These are phyloP conservation scores for Sporothrix luriei DNA, from an alignment of 2,329 filamentous ascomycete genomes.

Conservation along the genomic window DNA sequence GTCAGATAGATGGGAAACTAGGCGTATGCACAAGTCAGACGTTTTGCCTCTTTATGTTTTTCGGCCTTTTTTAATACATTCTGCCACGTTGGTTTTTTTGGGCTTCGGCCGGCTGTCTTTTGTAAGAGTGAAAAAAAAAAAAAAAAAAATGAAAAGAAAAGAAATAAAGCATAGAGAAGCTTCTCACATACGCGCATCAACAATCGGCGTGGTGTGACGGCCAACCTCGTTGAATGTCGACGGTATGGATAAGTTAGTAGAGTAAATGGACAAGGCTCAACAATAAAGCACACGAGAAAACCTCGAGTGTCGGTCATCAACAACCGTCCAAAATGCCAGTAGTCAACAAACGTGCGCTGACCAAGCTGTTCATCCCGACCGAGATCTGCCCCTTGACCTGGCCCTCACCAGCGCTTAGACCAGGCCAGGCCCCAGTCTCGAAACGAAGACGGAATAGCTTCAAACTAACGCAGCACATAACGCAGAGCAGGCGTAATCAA, in stretches of 20 bases:
- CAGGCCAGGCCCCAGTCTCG: conserved; percentile 4
- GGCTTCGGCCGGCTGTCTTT: not conserved
- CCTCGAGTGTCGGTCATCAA: not conserved
- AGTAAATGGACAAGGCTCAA: not conserved
- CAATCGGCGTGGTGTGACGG: not conserved
- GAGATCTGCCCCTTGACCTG: conserved; percentile 2
- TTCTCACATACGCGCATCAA: too few relatives aligned
- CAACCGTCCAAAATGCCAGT: not conserved
- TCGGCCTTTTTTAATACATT: not conserved
- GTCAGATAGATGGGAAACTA: not conserved
- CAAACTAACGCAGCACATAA: not conserved
- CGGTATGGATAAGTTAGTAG: too few relatives aligned
- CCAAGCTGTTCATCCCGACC: not conserved
- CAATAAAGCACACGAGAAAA: not conserved
- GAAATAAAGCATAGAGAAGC: not conserved
- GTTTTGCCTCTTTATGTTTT: not conserved
- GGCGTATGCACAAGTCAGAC: not conserved
- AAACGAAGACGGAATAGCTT: not conserved
- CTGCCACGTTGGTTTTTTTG: not conserved
- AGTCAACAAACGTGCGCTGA: conserved; percentile 7
- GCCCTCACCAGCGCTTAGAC: not conserved
- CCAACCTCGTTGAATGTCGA: too few relatives aligned
- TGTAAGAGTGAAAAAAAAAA: not conserved
- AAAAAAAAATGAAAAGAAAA: not conserved
- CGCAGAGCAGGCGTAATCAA: not conserved